Percentiles rank a stretch among this genome's conserved stretches.
phyloP scores from a whole-genome alignment of 805 yeast genomes.

The Deakozyma indianensis region DNA sequence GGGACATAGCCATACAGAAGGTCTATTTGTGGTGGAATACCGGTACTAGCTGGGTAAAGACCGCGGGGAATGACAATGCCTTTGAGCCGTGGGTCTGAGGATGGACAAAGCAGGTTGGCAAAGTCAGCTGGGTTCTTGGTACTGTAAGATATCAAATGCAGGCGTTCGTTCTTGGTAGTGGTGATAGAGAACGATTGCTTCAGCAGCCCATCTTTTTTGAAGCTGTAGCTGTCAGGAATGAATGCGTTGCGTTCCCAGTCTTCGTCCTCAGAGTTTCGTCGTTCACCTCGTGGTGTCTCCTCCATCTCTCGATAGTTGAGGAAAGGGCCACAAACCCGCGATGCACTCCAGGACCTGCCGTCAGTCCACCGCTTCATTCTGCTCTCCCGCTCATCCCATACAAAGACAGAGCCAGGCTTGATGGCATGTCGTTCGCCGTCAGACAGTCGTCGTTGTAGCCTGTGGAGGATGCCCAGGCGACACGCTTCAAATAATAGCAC shows the following conservation, averaged over 20 bases:
- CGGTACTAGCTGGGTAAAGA: background rate
- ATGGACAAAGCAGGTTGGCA: conserved; percentile 26
- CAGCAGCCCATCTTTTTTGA: conserved; percentile 39
- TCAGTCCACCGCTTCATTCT: conserved; percentile 73
- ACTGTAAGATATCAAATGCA: conserved; percentile 48
- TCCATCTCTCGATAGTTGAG: conserved; percentile 51
- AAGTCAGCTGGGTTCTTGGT: conserved; percentile 16
- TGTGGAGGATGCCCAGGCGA: conserved; percentile 39
- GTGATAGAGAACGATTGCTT: conserved; percentile 52
- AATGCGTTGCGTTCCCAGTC: background rate
- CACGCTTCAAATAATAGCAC: conserved; percentile 53
- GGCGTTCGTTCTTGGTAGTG: conserved; percentile 35
- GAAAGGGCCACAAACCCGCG: conserved; percentile 51
- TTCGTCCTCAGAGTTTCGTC: background rate
- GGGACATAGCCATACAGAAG: too few relatives aligned
- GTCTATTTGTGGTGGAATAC: too few relatives aligned
- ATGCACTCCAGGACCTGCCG: conserved; percentile 60
- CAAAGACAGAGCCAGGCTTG: conserved; percentile 44
- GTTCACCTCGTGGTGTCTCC: conserved; percentile 2
- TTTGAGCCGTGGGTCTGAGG: conserved; percentile 27
- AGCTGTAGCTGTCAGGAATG: conserved; percentile 15
- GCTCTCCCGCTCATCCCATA: conserved; percentile 60
- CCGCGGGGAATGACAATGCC: background rate
- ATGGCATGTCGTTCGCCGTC: conserved; percentile 41
- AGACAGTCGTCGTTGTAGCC: conserved; percentile 42